Base-by-base conservation (phyloP, 805 yeast species). In the Pichia membranifaciens region DNA sequence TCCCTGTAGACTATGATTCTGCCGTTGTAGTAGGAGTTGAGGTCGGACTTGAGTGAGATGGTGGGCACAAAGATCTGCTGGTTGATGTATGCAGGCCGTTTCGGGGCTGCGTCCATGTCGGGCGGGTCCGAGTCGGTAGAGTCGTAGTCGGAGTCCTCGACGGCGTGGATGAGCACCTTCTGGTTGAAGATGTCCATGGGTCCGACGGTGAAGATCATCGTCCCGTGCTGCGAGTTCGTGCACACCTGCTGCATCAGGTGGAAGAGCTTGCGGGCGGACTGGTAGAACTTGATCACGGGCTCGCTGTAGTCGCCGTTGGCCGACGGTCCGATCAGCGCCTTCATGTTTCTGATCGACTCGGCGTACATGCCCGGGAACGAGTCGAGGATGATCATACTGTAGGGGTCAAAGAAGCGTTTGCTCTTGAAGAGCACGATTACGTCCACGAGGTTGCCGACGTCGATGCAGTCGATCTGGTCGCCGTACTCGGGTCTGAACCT, bases 21-120 rank as follows among this genome's bases (percentile, higher is more conserved):
- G 40, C 60, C 60, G 1, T 61, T 57, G 44, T 51, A 64, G 38
- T 56, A 58, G 32, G 50, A 49, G 3, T 65, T 58, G 51, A 62
- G 46, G 1, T 59, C 54, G 1, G 61, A 59, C 35, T 56, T 62
- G 36, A 64, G 39, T 4, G 67, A 59, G 10, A 64, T 44, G 4
- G 52, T 52, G 1, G 68, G 68, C 1, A 64, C 66, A n/a, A 64
- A 48, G 8, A 63, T 60, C 31, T 54, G 57, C 47, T 64, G 67
- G n/a, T 52, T 50, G 10, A 62, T 54, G 23, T 46, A 56, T 1
- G 22, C 4, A 7, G 28, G 16, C 22, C 44, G 41, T 17, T 18
- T n/a, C 47, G 16, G 7, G 18, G 35, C 9, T 13, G 29, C 29
- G 10, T 25, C 29, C 29, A 25, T 25, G 10, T n/a, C n/a, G n/a